These are phyloP conservation scores for Brettanomyces nanus DNA, from an alignment of 805 yeast species.

Conservation along the genomic window DNA sequence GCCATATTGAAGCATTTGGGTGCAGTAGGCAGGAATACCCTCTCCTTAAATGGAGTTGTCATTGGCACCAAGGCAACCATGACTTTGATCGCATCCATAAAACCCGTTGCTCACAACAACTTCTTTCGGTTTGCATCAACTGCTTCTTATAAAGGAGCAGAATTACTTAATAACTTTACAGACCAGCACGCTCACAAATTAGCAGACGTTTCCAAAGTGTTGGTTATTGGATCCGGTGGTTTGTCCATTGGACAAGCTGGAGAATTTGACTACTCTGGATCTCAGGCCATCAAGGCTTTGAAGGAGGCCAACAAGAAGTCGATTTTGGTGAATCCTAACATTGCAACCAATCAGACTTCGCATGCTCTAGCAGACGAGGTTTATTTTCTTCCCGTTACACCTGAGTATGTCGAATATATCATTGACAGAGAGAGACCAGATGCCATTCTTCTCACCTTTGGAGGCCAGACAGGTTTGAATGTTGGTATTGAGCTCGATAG, in stretches of 20 bases:
- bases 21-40: too few species aligned
- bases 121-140: too few species aligned
- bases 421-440: slow-evolving; percentile 96
- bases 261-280: slow-evolving; percentile 97
- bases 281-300: slow-evolving; percentile 96
- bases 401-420: slow-evolving; percentile 91
- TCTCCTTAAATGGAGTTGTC: too few species aligned
- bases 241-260: slow-evolving; percentile 98
- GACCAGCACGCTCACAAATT: slow-evolving; percentile 56
- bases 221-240: slow-evolving; percentile 96
- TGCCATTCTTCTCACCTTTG: slow-evolving; percentile 91
- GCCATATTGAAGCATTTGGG: neutral
- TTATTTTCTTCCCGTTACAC: slow-evolving; percentile 91
- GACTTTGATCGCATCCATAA: too few species aligned
- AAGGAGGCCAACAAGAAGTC: slow-evolving; percentile 83
- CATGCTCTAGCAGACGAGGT: slow-evolving; percentile 93
- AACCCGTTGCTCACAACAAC: too few species aligned
- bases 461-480: slow-evolving; percentile 97
- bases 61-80: too few species aligned
- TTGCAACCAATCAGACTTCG: slow-evolving; percentile 95
- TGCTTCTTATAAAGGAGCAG: slow-evolving; percentile 52
- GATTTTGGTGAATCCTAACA: slow-evolving; percentile 87
- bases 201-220: slow-evolving; percentile 80
- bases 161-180: slow-evolving; percentile 45
- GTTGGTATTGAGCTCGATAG: slow-evolving; percentile 93